These are phyloP conservation scores for Immersiella caudata DNA, from an alignment of 495 filamentous ascomycete species.

Conservation along the genomic window DNA sequence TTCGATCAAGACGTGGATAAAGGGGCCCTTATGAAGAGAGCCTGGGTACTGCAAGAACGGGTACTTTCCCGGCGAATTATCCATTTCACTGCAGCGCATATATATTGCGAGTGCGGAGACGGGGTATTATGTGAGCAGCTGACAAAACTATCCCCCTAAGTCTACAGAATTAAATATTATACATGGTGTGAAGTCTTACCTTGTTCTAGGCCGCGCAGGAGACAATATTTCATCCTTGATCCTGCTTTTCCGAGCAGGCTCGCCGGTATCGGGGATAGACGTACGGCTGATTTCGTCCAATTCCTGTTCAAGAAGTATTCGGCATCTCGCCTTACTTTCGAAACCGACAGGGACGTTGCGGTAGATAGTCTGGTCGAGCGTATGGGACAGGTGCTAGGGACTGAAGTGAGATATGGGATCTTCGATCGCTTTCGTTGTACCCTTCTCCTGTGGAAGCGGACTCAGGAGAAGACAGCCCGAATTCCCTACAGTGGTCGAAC, in stretches of 20 bases:
- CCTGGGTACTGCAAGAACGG: constrained; percentile 24
- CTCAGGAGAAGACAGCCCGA: constrained; percentile 6
- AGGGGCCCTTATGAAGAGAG: constrained; percentile 14
- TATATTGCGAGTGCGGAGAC: constrained; percentile 22
- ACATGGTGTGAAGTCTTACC: constrained; percentile 7
- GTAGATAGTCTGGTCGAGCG: constrained; percentile 18
- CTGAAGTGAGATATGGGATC: constrained; percentile 19
- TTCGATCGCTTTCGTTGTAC: constrained; percentile 15
- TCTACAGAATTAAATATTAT: background rate
- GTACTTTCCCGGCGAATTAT: constrained; percentile 22
- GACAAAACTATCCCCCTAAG: constrained; percentile 16
- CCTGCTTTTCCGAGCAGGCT: constrained; percentile 18
- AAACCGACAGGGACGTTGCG: constrained; percentile 21
- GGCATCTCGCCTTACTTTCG: constrained; percentile 10
- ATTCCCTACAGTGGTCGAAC: constrained; percentile 18
- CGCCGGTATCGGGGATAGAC: constrained; percentile 1
- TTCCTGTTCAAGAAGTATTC: constrained; percentile 21
- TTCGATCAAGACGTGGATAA: constrained; percentile 22
- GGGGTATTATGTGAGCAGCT: constrained; percentile 19
- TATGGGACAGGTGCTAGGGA: constrained; percentile 12
- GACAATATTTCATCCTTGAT: constrained; percentile 22
- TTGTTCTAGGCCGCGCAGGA: constrained; percentile 12
- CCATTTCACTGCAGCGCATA: constrained; percentile 22
- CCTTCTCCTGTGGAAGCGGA: constrained; percentile 19
- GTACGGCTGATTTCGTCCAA: constrained; percentile 17